phyloP scores from a whole-genome alignment of 192 early-diverging fungal genomes.

The Backusella morwellensis region DNA sequence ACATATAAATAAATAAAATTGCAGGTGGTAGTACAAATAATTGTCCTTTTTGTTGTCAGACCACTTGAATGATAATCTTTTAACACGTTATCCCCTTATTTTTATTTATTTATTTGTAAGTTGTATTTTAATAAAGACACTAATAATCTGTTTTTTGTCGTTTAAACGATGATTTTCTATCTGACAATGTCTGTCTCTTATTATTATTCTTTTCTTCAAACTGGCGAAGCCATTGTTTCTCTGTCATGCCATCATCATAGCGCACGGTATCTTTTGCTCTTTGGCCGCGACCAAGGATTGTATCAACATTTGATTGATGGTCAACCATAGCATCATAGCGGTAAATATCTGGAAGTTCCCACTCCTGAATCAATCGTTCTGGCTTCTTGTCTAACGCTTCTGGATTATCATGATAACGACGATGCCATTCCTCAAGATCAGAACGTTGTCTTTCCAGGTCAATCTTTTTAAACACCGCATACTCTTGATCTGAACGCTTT shows the following conservation, averaged over 20 bases:
- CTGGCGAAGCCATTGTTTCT: conserved; percentile 82
- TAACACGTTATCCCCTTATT: conserved; percentile 1
- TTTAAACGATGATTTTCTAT: background rate
- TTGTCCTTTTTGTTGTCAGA: background rate
- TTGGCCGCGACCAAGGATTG: conserved; percentile 62
- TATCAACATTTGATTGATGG: conserved; percentile 37
- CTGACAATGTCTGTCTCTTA: background rate
- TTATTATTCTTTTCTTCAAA: conserved; percentile 54
- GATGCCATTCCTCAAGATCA: conserved; percentile 52
- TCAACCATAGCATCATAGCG: conserved; percentile 45
- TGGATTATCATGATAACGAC: conserved; percentile 42
- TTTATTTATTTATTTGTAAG: background rate
- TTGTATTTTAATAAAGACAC: background rate
- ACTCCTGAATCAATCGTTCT: conserved; percentile 79
- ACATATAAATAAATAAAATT: background rate
- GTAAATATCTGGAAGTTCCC: conserved; percentile 83
- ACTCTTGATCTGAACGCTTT: conserved; percentile 78
- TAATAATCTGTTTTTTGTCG: conserved; percentile 6
- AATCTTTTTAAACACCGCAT: conserved; percentile 67
- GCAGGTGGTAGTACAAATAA: background rate
- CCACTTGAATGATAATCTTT: background rate
- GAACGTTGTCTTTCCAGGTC: conserved; percentile 63
- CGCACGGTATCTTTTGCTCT: conserved; percentile 70
- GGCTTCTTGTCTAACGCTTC: conserved; percentile 40
- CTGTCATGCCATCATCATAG: conserved; percentile 90